phyloP scores from a whole-genome alignment of 306 rosid genomes.

The Clitoria ternatea region DNA sequence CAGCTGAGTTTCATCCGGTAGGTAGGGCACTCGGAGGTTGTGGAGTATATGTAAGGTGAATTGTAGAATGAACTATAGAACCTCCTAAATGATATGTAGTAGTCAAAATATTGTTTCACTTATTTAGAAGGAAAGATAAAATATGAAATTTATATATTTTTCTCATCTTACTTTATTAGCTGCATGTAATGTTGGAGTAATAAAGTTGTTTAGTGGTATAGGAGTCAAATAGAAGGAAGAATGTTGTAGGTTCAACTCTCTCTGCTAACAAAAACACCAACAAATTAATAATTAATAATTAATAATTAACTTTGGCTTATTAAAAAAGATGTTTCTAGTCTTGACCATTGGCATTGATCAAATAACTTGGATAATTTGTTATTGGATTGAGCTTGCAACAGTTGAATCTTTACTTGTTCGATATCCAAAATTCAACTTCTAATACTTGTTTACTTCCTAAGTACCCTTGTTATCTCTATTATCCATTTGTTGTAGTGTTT shows the following conservation, averaged over 20 bases:
- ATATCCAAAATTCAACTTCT: background rate
- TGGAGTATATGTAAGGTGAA: slow-evolving; percentile 1
- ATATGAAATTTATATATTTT: background rate
- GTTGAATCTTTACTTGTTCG: background rate
- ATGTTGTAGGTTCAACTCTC: too few species aligned
- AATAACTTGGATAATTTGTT: background rate
- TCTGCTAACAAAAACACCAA: too few species aligned
- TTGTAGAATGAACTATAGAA: background rate
- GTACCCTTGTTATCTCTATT: background rate
- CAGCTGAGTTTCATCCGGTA: slow-evolving; percentile 20
- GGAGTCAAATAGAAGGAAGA: too few species aligned
- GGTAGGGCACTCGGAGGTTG: slow-evolving; percentile 23
- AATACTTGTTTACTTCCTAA: background rate
- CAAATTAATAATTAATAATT: too few species aligned
- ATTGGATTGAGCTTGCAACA: background rate
- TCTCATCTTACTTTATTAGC: background rate
- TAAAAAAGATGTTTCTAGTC: too few species aligned
- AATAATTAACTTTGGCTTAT: too few species aligned
- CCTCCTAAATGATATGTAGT: background rate
- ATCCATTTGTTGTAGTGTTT: background rate
- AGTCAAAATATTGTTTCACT: background rate
- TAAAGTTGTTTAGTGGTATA: too few species aligned
- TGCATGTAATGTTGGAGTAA: too few species aligned
- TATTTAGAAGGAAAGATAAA: background rate
- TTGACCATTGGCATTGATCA: background rate